A percentile compares a stretch with the other conserved stretches of the same genome.
Conservation (phyloP, 1,139 yeast species). For the Candida mesenterica region DNA sequence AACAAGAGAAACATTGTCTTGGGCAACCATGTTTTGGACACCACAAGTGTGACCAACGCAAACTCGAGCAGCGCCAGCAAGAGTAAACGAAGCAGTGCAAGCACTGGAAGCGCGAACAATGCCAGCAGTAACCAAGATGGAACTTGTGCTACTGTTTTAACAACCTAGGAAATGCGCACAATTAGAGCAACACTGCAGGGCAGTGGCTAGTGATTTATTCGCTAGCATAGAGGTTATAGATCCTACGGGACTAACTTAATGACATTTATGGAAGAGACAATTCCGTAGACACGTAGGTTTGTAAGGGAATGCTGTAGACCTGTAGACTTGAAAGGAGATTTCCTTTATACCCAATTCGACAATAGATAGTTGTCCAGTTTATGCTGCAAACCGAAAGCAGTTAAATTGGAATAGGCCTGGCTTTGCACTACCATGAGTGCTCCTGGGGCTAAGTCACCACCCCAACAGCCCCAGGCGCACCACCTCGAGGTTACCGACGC, state of each 20-base stretch:
- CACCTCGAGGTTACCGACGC: too few species aligned
- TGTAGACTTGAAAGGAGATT: too few species aligned
- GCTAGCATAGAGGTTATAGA: constrained; percentile 8
- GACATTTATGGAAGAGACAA: background rate
- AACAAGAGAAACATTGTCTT: constrained; percentile 14
- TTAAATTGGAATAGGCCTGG: too few species aligned
- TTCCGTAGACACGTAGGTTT: background rate
- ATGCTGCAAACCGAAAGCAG: too few species aligned
- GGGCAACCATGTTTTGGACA: constrained; percentile 9
- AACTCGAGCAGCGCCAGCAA: constrained; percentile 10
- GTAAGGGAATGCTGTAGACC: too few species aligned
- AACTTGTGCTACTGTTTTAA: constrained; percentile 12
- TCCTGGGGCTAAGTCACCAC: too few species aligned
- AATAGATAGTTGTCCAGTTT: too few species aligned
- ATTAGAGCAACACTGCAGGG: constrained; percentile 5
- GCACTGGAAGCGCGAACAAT: constrained; percentile 4
- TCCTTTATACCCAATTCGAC: too few species aligned
- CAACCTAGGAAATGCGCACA: constrained; percentile 7
- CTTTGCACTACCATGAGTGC: too few species aligned
- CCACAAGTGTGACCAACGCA: constrained; percentile 5
- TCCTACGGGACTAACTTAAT: constrained; percentile 2
- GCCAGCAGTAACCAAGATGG: constrained; percentile 3
- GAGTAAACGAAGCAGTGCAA: constrained; percentile 10
- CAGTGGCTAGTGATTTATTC: constrained; percentile 6
- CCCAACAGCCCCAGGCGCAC: too few species aligned